These are phyloP conservation scores for Sarcodon aspratus DNA, from an alignment of 768 basidiomycete species.

Conservation along the genomic window DNA sequence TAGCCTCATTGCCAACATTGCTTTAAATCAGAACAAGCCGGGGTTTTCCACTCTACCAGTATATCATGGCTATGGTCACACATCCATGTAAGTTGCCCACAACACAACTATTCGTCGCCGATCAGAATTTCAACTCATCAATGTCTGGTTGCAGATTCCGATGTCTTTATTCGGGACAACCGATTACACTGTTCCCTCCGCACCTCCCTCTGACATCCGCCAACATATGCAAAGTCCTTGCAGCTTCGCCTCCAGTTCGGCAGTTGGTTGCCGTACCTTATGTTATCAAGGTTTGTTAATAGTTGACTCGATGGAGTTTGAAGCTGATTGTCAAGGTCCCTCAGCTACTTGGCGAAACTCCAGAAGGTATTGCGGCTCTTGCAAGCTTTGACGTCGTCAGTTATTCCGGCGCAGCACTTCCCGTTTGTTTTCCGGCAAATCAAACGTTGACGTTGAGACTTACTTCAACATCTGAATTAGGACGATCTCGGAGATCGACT, in stretches of 20 bases:
- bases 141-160: constrained; percentile 27
- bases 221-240: constrained; percentile 29
- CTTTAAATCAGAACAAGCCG: constrained; percentile 21
- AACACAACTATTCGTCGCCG: too few species aligned
- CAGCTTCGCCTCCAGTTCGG: constrained; percentile 18
- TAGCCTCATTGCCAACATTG: constrained; percentile 21
- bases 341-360: constrained; percentile 36
- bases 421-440: constrained; percentile 11
- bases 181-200: constrained; percentile 32
- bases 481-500: constrained; percentile 42
- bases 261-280: constrained; percentile 28
- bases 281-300: constrained; percentile 18
- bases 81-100: constrained; percentile 15
- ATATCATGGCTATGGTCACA: constrained; percentile 29
- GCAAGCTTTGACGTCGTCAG: constrained; percentile 33
- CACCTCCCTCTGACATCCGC: constrained; percentile 33
- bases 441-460: too few species aligned
- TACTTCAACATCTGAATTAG: background rate
- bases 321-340: constrained; percentile 4
- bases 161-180: constrained; percentile 28
- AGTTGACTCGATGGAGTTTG: too few species aligned
- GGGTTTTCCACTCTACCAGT: constrained; percentile 35
- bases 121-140: background rate
- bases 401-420: constrained; percentile 41
- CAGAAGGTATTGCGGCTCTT: constrained; percentile 31